Percentiles rank a stretch among this genome's conserved stretches.
These are phyloP conservation scores for Vachellia collinsii DNA, from an alignment of 306 rosid genomes.

Conservation along the genomic window DNA sequence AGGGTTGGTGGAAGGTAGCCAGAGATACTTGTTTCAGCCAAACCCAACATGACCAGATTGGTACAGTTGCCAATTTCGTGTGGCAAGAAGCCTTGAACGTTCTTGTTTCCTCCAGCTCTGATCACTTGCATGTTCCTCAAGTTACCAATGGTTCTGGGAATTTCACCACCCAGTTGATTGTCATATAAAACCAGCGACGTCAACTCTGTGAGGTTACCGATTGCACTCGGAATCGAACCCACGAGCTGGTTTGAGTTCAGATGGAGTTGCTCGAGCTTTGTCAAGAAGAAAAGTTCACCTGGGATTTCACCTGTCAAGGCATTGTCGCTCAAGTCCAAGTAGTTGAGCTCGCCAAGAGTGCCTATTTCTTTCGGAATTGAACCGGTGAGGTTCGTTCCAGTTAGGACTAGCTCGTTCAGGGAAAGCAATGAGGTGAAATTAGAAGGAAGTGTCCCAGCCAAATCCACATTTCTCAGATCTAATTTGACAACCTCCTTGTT, in stretches of 20 bases:
- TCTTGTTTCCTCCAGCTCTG: slow-evolving; percentile 93
- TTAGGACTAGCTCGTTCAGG: slow-evolving; percentile 59
- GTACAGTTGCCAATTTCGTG: slow-evolving; percentile 78
- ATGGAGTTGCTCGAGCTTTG: slow-evolving; percentile 60
- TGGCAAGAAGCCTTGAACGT: slow-evolving; percentile 68
- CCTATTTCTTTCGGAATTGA: slow-evolving; percentile 70
- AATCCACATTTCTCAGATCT: slow-evolving; percentile 63
- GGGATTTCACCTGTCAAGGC: slow-evolving; percentile 78
- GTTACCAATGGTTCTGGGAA: slow-evolving; percentile 70
- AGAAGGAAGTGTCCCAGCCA: slow-evolving; percentile 65
- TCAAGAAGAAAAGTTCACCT: slow-evolving; percentile 49
- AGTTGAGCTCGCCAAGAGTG: slow-evolving; percentile 42
- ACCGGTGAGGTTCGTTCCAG: slow-evolving; percentile 83
- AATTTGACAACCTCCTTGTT: slow-evolving; percentile 57
- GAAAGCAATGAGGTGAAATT: slow-evolving; percentile 67
- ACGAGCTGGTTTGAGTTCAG: slow-evolving; percentile 68
- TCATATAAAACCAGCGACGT: slow-evolving; percentile 57
- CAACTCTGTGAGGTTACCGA: slow-evolving; percentile 70
- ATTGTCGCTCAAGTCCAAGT: slow-evolving; percentile 80
- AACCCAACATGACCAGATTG: slow-evolving; percentile 64
- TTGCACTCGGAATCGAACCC: slow-evolving; percentile 67
- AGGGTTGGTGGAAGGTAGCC: slow-evolving; percentile 69
- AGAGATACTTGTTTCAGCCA: slow-evolving; percentile 85
- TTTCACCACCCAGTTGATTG: slow-evolving; percentile 66
- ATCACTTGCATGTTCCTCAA: slow-evolving; percentile 61